Evolutionary conservation across 2,329 filamentous ascomycete genomes (phyloP), one percentile per base, ranked within the genome.

Genomic region (Allantophomopsis lycopodina): DNA sequence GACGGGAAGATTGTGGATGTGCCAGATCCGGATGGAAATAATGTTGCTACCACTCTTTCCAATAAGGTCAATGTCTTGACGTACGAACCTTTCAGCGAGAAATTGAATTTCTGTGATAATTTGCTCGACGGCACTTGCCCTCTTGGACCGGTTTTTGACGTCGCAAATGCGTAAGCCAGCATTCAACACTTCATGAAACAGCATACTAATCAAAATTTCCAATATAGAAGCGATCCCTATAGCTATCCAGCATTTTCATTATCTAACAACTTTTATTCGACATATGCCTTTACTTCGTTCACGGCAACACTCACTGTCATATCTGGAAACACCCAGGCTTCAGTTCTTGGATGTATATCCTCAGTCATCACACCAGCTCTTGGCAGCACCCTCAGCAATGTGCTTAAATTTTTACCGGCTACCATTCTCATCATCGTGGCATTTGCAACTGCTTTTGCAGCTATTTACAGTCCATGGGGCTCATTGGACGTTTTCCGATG

Each of bases 381-480:
- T 4, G 87, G 88, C 5, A 55, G 60, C 8, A 62, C 60, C n/a
- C 62, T 94, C 30, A 69, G 72, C n/a, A 74, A 72, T 58, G 66
- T 84, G 34, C 59, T 94, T 36, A 75, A 70, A 40, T 91, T 83
- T 55, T 60, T 94, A 4, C 89, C 91, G 1, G 69, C 89, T 17
- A 66, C 81, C 3, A 74, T 95, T 17, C 68, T 98, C 23, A 63
- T 89, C 2, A 67, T 89, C 32, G 84, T 93, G 35, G 91, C 78
- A 2, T 60, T 87, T 42, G 86, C 88, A 12, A 94, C 89, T 6
- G 66, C 88, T 30, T 77, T 86, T 48, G 87, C 91, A 2, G 83
- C 78, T 37, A 84, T 93, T 31, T 89, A 78, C 55, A 95, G 88
- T 54, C 91, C 91, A 0, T 98, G 91, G 89, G 91, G 91, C 15